Evolutionary conservation across 805 yeast genomes (phyloP), one percentile per base, ranked within the genome.

Genomic region (Saccharomycopsis capsularis): DNA sequence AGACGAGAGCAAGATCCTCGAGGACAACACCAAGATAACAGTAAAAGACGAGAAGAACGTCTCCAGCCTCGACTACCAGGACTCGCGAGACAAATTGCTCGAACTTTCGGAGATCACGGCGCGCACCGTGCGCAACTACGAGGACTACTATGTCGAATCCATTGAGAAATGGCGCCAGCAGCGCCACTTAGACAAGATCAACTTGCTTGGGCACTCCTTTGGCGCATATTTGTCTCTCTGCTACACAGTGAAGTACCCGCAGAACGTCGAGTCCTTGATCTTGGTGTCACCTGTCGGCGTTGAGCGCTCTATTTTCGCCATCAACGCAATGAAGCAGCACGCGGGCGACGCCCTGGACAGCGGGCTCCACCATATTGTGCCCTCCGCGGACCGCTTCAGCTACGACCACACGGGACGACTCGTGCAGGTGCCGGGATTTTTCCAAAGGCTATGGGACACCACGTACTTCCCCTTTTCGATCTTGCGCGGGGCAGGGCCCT

Each of bases 221-320:
- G 95, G 95, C 29, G 93, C 88, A 0, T 81, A 83, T 57, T 67
- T 87, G 66, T 75, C 86, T 0, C 75, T 76, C 43, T 75, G 81
- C 4, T 85, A 82, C 60, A 71, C 85, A 1, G 59, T 79, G 39
- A 75, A 68, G 52, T 72, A 81, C 57, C 87, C 89, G 0, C 60
- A 74, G 0, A 60, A 69, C 3, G 69, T 86, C 4, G 64, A 71
- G 15, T 74, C 75, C 51, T 63, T 86, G 55, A 68, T 83, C 2
- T 66, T 85, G 22, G 74, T 82, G 2, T 80, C 88, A 11, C 95
- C 95, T 0, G 85, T 83, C 0, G 95, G 95, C 0, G 79, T 85
- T 18, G 95, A 86, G 57, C 68, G 86, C 40, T 78, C 77, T 42
- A 74, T 83, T 0, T 78, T 71, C 59, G 80, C 90, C 0, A 64